Evolutionary conservation across 176 grass and related monocot genomes (phyloP).

Genomic region (Bolboschoenus planiculmis): DNA sequence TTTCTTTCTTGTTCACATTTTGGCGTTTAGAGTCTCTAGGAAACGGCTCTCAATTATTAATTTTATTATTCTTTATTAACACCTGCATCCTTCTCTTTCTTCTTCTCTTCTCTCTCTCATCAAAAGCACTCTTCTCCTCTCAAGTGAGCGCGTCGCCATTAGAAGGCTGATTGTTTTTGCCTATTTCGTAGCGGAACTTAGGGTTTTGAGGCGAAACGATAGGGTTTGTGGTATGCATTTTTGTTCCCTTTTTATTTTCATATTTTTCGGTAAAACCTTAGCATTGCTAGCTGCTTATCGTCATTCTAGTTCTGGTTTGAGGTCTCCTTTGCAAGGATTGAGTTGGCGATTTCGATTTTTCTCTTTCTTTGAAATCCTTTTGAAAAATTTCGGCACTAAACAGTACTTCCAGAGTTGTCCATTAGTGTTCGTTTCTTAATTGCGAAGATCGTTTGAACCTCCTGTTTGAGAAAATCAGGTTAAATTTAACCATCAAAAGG

Average conservation of each 20-base stretch:
- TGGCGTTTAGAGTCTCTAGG: constrained; percentile 11
- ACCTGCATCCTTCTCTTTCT: not conserved
- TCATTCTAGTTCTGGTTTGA: not conserved
- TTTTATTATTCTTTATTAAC: not conserved
- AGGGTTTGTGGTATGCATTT: constrained; percentile 1
- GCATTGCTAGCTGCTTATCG: not conserved
- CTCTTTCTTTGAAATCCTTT: not conserved
- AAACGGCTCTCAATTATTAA: constrained; percentile 23
- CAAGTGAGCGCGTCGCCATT: constrained; percentile 3
- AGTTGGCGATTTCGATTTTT: not conserved
- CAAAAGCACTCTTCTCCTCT: not conserved
- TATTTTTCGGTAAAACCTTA: not conserved
- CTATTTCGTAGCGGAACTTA: not conserved
- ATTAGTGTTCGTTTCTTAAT: not conserved
- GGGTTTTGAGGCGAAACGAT: not conserved
- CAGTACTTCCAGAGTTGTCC: not conserved
- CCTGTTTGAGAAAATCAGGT: not conserved
- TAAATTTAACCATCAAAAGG: not conserved
- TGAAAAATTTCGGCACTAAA: not conserved
- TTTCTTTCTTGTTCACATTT: not conserved
- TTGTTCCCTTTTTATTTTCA: not conserved
- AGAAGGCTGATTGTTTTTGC: not conserved
- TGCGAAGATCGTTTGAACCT: not conserved
- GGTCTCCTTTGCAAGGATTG: not conserved
- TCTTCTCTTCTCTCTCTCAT: not conserved